Evolutionary conservation across 306 rosid species (phyloP).

Genomic region (Trifolium subterraneum): DNA sequence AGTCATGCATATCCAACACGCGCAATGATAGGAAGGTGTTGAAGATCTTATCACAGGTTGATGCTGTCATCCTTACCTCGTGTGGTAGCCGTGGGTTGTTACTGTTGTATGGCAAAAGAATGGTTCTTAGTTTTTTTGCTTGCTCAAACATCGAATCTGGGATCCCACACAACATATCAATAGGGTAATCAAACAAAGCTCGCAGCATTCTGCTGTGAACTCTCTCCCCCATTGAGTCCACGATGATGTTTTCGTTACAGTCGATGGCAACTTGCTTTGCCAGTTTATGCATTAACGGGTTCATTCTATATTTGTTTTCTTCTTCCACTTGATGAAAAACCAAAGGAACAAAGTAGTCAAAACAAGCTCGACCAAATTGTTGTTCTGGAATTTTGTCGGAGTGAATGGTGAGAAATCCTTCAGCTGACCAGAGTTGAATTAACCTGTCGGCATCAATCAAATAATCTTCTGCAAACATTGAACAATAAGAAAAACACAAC

Average conservation of each 20-base stretch:
- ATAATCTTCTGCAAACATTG: slow-evolving; percentile 12
- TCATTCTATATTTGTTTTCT: background rate
- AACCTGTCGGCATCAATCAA: background rate
- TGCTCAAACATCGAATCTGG: background rate
- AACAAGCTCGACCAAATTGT: background rate
- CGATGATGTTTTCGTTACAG: background rate
- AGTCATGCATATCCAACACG: slow-evolving; percentile 27
- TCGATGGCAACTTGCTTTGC: background rate
- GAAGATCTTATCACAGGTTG: background rate
- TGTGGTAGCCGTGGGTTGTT: background rate
- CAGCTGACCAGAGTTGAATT: slow-evolving; percentile 31
- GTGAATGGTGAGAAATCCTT: background rate
- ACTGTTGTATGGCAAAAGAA: slow-evolving; percentile 3
- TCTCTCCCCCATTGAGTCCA: background rate
- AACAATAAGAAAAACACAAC: slow-evolving; percentile 13
- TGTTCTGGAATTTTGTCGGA: background rate
- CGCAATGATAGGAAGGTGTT: slow-evolving; percentile 10
- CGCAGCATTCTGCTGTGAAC: background rate
- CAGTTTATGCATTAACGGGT: background rate
- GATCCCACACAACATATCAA: background rate
- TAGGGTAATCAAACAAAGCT: slow-evolving; percentile 8
- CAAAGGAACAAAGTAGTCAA: background rate
- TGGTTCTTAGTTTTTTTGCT: background rate
- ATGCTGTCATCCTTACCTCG: background rate
- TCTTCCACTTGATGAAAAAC: background rate